Base-by-base conservation (phyloP, 2,329 filamentous ascomycete species). In the Alternaria brassicicola region DNA sequence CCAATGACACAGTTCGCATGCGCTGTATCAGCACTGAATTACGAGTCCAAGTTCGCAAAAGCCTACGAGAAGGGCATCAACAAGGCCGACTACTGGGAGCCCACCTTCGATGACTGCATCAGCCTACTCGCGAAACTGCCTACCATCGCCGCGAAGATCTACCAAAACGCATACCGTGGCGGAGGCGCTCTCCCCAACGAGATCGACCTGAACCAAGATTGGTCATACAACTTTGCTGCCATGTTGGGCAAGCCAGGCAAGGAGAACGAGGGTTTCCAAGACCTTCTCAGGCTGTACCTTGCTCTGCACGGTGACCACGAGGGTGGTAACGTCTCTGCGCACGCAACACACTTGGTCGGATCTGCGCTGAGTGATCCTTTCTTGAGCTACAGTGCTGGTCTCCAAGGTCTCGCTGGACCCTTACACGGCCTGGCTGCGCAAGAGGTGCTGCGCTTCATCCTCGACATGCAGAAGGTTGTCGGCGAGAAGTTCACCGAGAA, bases 1-100 rank as follows among this genome's bases (percentile, higher is more conserved):
- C 95, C 95, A 59, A 99, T 99, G 95, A 98, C 95, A 10, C 94
- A 98, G 78, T 94, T 99, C 70, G 90, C 94, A 67, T 95, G 96
- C 69, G 93, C 93, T 43, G 95, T 98, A 52, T 94, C 93, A 17
- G 91, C 95, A n/a, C 86, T 99, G 61, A 97, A 96, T 82, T 92
- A 97, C 78, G 93, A 93, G 69, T 97, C 92, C 71, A 88, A 89
- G 74, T 99, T 99, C 69, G 95, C 94, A 64, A 93, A 93, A 80
- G 90, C 90, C 19, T 99, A 99, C 79, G 94, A 93, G 78, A 82
- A 89, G 69, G 95, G 95, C 33, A 81, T 98, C 66, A 91, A 89
- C 85, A 99, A 98, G 85, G 91, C 92, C 52, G 92, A 97, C 70
- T 98, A 98, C 86, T 99, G 95, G 95, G 95, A 98, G 82, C 92